These are phyloP conservation scores for Prunus mume DNA, from an alignment of 306 rosid species.

Conservation along the genomic window DNA sequence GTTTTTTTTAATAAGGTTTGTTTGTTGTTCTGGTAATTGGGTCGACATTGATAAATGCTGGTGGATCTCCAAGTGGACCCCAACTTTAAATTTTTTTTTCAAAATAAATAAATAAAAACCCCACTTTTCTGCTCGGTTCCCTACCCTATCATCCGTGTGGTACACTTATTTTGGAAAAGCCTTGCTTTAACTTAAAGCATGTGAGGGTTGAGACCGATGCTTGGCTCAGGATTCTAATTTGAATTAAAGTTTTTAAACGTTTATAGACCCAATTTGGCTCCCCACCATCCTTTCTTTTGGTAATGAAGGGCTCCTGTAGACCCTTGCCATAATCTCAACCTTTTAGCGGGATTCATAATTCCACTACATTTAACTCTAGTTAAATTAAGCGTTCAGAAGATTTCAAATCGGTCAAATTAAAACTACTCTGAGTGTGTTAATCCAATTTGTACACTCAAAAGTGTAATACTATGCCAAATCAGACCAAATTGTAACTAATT, in stretches of 20 bases:
- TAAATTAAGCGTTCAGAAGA: fast-evolving
- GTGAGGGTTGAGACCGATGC: slow-evolving; percentile 31
- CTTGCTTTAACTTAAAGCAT: slow-evolving; percentile 70
- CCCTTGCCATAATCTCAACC: not conserved
- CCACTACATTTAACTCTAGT: too few species aligned
- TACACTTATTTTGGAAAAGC: slow-evolving; percentile 43
- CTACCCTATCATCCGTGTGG: slow-evolving; percentile 33
- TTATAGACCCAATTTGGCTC: slow-evolving; percentile 30
- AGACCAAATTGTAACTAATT: too few species aligned
- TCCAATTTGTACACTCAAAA: too few species aligned
- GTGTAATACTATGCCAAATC: too few species aligned
- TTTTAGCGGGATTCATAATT: too few species aligned
- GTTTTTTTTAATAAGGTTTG: too few species aligned
- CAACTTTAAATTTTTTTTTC: not conserved
- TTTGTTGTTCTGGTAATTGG: slow-evolving; percentile 14
- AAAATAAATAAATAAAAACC: not conserved
- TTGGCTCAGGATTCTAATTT: slow-evolving; percentile 29
- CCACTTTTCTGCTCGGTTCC: slow-evolving; percentile 9
- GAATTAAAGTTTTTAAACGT: slow-evolving; percentile 42
- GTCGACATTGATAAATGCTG: slow-evolving; percentile 10
- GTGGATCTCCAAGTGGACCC: slow-evolving; percentile 26
- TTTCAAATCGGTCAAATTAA: too few species aligned
- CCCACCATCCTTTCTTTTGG: slow-evolving; percentile 27
- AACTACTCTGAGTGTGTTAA: too few species aligned
- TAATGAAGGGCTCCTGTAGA: slow-evolving; percentile 5